Evolutionary conservation across 1,284 basidiomycete species (phyloP), one percentile per base, ranked within the genome.

Genomic region (Phenoliferia sp.): DNA sequence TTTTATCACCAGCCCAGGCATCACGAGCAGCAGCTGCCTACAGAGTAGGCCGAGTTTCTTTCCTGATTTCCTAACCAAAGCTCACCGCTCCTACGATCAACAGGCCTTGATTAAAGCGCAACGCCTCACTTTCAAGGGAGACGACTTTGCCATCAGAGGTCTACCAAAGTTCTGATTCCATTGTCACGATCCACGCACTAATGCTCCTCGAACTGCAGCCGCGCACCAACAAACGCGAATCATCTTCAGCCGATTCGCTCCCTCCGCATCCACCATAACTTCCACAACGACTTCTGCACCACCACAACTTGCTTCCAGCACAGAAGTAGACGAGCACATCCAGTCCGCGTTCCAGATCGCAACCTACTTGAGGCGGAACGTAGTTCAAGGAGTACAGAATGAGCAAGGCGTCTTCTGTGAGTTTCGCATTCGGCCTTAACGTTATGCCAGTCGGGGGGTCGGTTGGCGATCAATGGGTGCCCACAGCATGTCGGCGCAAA

Each of bases 41-140:
- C 64, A 61, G 71, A 10, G 71, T 72, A 33, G 66, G 26, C 15
- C 3, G n/a, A 3, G 22, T 28, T 19, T 17, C 32, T 19, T 10
- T 26, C 17, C 32, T 58, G 10, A 22, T 17, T n/a, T 3, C 29
- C 31, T 22, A 31, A 3, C 17, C 56, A 19, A 2, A 32, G 56
- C 31, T 33, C 56, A 33, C 56, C 10, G n/a, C 29, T 32, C 54
- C 22, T 35, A 26, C 31, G 29, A 31, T 31, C 28, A 31, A 7
- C 63, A 73, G 71, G 65, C 72, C 5, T 50, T 73, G 4, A 32
- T 73, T 7, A 65, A 69, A 12, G 67, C 72, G 6, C 69, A 71
- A 54, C 62, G 69, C 6, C 28, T 73, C 57, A 73, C 72, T 12
- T 73, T 73, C 68, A 69, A 69, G 55, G 69, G 69, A 16, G 72